Conservation (phyloP, 805 yeast species). For the Millerago galiae region DNA sequence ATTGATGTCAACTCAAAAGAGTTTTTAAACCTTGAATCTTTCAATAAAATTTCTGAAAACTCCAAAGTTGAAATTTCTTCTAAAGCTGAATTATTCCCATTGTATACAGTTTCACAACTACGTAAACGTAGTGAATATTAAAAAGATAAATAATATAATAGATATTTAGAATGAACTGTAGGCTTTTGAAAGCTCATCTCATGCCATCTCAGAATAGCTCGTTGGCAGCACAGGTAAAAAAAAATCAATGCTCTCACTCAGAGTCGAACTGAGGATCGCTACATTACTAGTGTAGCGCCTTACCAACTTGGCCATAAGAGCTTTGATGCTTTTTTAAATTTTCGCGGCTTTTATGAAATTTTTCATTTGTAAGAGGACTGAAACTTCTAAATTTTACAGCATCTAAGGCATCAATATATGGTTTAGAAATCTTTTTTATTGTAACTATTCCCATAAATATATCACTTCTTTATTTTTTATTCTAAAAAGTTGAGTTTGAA, state of each 20-base stretch:
- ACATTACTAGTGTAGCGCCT: constrained; percentile 83
- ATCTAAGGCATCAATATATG: no score
- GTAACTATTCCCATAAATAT: no score
- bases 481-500: no score
- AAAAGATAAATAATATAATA: constrained; percentile 1
- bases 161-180: background rate
- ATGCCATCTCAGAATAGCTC: no score
- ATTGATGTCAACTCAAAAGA: constrained; percentile 23
- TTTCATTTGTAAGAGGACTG: no score
- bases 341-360: no score
- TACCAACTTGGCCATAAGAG: constrained; percentile 61
- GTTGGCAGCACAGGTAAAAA: background rate
- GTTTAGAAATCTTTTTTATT: no score
- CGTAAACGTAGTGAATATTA: constrained; percentile 64
- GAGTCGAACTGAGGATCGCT: constrained; percentile 75
- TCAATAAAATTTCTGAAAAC: constrained; percentile 17
- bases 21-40: constrained; percentile 30
- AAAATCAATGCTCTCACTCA: constrained; percentile 51
- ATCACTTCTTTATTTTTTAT: no score
- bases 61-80: constrained; percentile 18
- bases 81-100: constrained; percentile 32
- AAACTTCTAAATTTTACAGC: no score
- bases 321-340: no score
- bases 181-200: no score
- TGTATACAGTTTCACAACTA: constrained; percentile 45